Evolutionary conservation across 352 stramenopile species (phyloP).

Genomic region (Phytophthora europaea): DNA sequence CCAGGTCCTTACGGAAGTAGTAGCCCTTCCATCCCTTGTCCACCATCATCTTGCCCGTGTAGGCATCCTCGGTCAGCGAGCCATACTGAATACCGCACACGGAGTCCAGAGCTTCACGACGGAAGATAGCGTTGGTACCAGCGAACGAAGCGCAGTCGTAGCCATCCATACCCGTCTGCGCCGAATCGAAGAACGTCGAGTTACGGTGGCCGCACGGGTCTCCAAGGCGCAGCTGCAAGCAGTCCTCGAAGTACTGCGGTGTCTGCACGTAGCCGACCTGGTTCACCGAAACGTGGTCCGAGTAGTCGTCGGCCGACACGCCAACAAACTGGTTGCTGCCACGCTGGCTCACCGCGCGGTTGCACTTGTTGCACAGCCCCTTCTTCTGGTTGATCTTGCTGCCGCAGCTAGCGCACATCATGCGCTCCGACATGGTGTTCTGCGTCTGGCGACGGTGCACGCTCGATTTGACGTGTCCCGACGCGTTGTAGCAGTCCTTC

Average conservation of each 20-base stretch:
- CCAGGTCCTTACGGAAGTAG: conserved; percentile 83
- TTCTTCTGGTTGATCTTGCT: conserved; percentile 79
- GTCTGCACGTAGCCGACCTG: conserved; percentile 82
- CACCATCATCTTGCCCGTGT: conserved; percentile 85
- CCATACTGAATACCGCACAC: conserved; percentile 82
- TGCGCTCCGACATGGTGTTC: conserved; percentile 71
- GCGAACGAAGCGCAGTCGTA: conserved; percentile 81
- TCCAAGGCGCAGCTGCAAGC: conserved; percentile 67
- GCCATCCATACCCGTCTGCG: conserved; percentile 78
- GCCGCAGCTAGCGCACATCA: conserved; percentile 68
- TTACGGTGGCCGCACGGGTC: conserved; percentile 77
- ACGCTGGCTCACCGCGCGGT: conserved; percentile 44
- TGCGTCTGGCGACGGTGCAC: conserved; percentile 78
- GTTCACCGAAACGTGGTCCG: conserved; percentile 76
- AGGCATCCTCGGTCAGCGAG: conserved; percentile 80
- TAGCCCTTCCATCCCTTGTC: conserved; percentile 84
- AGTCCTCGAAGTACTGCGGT: conserved; percentile 81
- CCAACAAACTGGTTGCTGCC: conserved; percentile 60
- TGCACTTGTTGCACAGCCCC: conserved; percentile 74
- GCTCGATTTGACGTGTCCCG: conserved; percentile 68
- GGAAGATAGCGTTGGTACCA: conserved; percentile 84
- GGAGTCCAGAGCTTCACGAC: conserved; percentile 75
- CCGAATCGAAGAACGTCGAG: conserved; percentile 78
- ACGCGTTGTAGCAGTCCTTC: conserved; percentile 84
- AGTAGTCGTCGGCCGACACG: conserved; percentile 70